Percentiles rank a stretch among this genome's conserved stretches.
phyloP scores from a whole-genome alignment of 1,284 basidiomycete genomes.

The Fomitopsis betulina region DNA sequence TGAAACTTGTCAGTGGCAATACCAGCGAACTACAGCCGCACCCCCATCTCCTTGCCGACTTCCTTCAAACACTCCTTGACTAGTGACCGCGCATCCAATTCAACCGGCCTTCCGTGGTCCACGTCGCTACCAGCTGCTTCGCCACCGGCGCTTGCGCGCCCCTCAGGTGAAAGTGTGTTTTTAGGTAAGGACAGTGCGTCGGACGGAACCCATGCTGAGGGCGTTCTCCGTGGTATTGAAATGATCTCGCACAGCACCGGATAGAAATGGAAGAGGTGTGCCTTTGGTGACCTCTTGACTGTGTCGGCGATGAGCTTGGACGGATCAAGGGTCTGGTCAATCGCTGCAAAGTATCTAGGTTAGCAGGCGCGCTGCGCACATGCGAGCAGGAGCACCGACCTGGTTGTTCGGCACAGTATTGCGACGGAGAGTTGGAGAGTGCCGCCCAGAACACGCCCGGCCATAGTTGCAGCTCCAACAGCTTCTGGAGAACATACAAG shows the following conservation, averaged over 20 bases:
- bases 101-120: slow-evolving; percentile 32
- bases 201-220: slow-evolving; percentile 57
- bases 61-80: slow-evolving; percentile 68
- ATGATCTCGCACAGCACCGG: slow-evolving; percentile 74
- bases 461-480: slow-evolving; percentile 69
- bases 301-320: slow-evolving; percentile 59
- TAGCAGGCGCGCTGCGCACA: slow-evolving; percentile 4
- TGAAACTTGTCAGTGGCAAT: neutral
- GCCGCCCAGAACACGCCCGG: slow-evolving; percentile 74
- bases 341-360: slow-evolving; percentile 23
- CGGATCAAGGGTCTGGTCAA: slow-evolving; percentile 42
- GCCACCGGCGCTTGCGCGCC: neutral
- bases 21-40: slow-evolving; percentile 18
- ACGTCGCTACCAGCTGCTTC: slow-evolving; percentile 20
- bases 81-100: slow-evolving; percentile 63
- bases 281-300: slow-evolving; percentile 65
- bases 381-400: slow-evolving; percentile 31
- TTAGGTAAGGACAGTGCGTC: slow-evolving; percentile 7
- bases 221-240: slow-evolving; percentile 59
- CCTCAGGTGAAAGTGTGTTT: slow-evolving; percentile 4
- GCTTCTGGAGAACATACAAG: slow-evolving; percentile 75
- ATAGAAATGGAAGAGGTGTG: slow-evolving; percentile 86
- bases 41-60: slow-evolving; percentile 71
- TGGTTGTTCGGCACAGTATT: slow-evolving; percentile 48
- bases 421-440: slow-evolving; percentile 57